Evolutionary conservation across 1,284 basidiomycete genomes (phyloP).

Genomic region (Mycena citricolor): DNA sequence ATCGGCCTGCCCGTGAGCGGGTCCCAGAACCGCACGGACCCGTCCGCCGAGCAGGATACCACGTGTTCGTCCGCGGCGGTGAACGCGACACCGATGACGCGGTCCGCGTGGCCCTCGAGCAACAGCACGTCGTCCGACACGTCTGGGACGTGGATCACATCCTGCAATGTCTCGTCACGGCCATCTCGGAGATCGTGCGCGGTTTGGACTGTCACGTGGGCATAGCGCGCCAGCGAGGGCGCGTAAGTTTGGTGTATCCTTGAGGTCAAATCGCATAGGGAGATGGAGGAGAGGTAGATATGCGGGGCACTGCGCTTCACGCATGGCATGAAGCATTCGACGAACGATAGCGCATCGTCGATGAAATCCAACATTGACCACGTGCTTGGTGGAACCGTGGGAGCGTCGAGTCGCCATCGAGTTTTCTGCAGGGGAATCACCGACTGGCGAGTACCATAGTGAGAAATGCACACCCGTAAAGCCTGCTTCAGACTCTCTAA

Average conservation of each 20-base stretch:
- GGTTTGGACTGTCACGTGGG: conserved; percentile 7
- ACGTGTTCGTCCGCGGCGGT: conserved; percentile 22
- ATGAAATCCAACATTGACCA: too few species aligned
- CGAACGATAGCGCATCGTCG: conserved; percentile 32
- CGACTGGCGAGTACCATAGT: conserved; percentile 4
- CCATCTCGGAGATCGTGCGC: conserved; percentile 11
- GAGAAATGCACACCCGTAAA: conserved; percentile 18
- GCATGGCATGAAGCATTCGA: conserved; percentile 29
- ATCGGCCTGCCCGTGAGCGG: conserved; percentile 6
- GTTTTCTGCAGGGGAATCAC: conserved; percentile 5
- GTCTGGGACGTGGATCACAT: conserved; percentile 21
- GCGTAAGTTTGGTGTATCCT: conserved; percentile 25
- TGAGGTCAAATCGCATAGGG: conserved; percentile 30
- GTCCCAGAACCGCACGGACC: conserved; percentile 23
- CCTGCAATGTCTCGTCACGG: conserved; percentile 20
- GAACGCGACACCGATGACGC: conserved; percentile 21
- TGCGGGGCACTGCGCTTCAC: conserved; percentile 38
- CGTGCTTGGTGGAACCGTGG: too few species aligned
- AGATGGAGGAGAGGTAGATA: conserved; percentile 39
- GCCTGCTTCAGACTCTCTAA: conserved; percentile 20
- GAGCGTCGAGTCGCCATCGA: too few species aligned
- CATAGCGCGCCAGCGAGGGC: conserved; percentile 10
- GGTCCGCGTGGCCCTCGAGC: conserved; percentile 25
- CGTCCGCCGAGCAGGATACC: conserved; percentile 23
- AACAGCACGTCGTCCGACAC: background rate